Base-by-base conservation (phyloP, 2,329 filamentous ascomycete species). In the Fusarium chaquense region DNA sequence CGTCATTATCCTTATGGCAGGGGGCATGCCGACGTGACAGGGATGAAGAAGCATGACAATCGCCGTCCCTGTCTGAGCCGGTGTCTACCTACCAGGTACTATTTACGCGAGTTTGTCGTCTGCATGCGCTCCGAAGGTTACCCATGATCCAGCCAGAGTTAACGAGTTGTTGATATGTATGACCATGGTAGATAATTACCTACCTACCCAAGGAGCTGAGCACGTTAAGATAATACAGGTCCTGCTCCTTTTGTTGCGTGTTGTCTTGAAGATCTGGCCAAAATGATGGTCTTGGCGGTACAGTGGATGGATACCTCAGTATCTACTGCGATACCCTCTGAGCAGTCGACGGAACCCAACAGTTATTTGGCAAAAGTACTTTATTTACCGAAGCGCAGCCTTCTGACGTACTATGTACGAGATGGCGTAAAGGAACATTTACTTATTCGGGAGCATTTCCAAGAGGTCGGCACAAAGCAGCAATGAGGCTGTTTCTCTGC, bases 1-100 rank as follows among this genome's bases (percentile, higher is more conserved):
- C 72, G 71, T 75, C 72, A 75, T 73, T 73, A 62, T 61, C 62
- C 63, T 63, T 67, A 51, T 53, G 62, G 62, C 63, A 58, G 71
- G 68, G 70, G 55, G 52, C 47, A 64, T 58, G 60, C 53, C 58
- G 35, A 28, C 61, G 32, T 35, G 50, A 62, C 61, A 62, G 44
- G 59, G 58, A 41, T 41, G 11, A 44, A 50, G 53, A 59, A 68
- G 57, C 46, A 61, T 63, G 53, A 67, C 50, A 60, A 49, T 51
- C 62, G 43, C 60, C 38, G 43, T 40, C 66, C 33, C 28, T 58
- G 45, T 58, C 67, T 59, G 67, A 51, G 40, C 63, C 49, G 55
- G 38, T 54, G 20, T 38, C 22, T 40, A 30, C 28, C 10, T 30
- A 28, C 26, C 26, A 40, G 36, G 36, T 22, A 22, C 11, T 35